Evolutionary conservation across 75 land plant genomes (phyloP).

Genomic region (Ceratopteris richardii): DNA sequence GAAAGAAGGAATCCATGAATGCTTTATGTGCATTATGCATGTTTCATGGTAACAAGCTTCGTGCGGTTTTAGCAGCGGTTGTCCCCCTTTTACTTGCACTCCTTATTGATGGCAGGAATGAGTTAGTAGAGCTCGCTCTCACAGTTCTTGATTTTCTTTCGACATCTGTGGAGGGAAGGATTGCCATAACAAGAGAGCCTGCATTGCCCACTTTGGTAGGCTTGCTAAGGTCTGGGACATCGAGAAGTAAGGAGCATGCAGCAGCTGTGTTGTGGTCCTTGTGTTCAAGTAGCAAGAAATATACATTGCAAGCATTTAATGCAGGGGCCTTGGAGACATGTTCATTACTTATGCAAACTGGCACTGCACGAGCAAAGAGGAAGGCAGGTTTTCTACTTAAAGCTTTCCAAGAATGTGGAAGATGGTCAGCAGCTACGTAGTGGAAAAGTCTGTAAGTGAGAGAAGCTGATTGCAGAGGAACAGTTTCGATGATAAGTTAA

Average conservation of each 20-base stretch:
- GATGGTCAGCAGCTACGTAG: too few relatives aligned
- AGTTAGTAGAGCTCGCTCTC: constrained; percentile 45
- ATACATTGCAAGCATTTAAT: constrained; percentile 21
- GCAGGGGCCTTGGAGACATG: constrained; percentile 49
- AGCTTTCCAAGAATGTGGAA: constrained; percentile 12
- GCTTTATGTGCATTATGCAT: constrained; percentile 61
- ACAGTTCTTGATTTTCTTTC: constrained; percentile 53
- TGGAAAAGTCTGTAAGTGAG: too few relatives aligned
- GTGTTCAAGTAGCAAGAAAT: constrained; percentile 29
- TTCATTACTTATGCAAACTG: constrained; percentile 36
- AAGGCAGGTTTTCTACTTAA: constrained; percentile 45
- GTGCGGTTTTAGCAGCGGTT: constrained; percentile 57
- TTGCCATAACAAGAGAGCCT: constrained; percentile 23
- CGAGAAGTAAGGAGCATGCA: constrained; percentile 38
- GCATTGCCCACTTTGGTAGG: constrained; percentile 35
- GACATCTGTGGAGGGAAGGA: constrained; percentile 49
- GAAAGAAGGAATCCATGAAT: constrained; percentile 67
- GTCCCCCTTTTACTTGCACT: constrained; percentile 35
- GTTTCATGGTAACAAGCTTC: constrained; percentile 47
- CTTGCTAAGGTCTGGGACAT: constrained; percentile 35
- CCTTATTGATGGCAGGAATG: constrained; percentile 15
- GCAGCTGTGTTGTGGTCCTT: constrained; percentile 38
- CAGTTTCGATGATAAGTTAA: too few relatives aligned
- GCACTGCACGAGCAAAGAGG: constrained; percentile 41
- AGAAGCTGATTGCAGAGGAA: too few relatives aligned